These are phyloP conservation scores for Boletus barrowsii DNA, from an alignment of 768 basidiomycete genomes.

Conservation along the genomic window DNA sequence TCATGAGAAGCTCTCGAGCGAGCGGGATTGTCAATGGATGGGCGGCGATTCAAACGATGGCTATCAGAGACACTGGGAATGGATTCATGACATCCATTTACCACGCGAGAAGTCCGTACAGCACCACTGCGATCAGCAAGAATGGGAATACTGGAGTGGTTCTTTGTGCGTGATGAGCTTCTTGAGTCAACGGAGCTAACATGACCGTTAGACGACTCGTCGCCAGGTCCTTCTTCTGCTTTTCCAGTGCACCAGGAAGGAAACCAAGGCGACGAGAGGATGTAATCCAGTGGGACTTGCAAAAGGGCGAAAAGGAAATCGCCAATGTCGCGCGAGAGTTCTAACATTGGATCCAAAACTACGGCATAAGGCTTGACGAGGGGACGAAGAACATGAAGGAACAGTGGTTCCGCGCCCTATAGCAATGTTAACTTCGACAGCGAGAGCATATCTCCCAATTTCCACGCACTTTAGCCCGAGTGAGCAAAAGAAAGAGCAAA, in stretches of 20 bases:
- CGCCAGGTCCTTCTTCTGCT: conserved; percentile 5
- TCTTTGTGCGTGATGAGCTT: conserved; percentile 5
- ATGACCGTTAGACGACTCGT: background rate
- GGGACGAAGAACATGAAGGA: conserved; percentile 76
- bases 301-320: conserved; percentile 52
- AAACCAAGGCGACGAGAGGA: conserved; percentile 32
- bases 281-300: conserved; percentile 39
- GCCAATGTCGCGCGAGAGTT: conserved; percentile 57
- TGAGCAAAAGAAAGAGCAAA: conserved; percentile 71
- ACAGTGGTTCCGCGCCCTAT: conserved; percentile 85
- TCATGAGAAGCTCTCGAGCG: conserved; percentile 3
- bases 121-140: conserved; percentile 5
- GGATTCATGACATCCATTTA: conserved; percentile 6
- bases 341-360: conserved; percentile 63
- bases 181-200: conserved; percentile 1
- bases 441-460: background rate
- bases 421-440: conserved; percentile 9
- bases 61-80: conserved; percentile 21
- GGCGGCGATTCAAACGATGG: conserved; percentile 2
- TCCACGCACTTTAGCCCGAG: conserved; percentile 64
- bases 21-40: background rate
- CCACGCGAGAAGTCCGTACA: conserved; percentile 7
- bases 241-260: conserved; percentile 20
- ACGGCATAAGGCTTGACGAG: conserved; percentile 69
- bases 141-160: conserved; percentile 12